Evolutionary conservation across 306 rosid genomes (phyloP), one percentile per base, ranked within the genome.

Genomic region (Dryas alaskensis): DNA sequence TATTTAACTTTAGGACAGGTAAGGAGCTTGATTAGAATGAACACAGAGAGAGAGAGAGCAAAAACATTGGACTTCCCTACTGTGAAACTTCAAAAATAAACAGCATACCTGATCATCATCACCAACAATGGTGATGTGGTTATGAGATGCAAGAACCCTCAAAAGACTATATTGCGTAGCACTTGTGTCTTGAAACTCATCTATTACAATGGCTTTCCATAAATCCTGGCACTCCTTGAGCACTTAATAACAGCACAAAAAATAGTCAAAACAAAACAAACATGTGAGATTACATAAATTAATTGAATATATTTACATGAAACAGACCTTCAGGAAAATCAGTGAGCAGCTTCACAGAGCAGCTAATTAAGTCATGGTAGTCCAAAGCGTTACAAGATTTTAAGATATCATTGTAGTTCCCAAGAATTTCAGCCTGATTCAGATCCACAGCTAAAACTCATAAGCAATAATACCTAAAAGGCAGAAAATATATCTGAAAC

Each of bases 171-270:
- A 93, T 76, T 93, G 98, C 97, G 87, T 93, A 85, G 94, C 76
- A 83, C 97, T 93, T 6, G 98, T 93, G 69, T 93, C 98, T 84
- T 93, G 98, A 87, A 93, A 93, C 90, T 93, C 98, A 74, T 93
- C 98, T 70, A 93, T 82, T 57, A 93, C 88, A 78, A 91, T 84
- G 74, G 97, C 96, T 85, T 85, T 91, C 96, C 97, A 91, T 12
- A 78, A 73, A 60, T 87, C 85, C 81, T 78, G 94, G 60, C 91
- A 85, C 76, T 91, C 97, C 85, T 79, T 86, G 87, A 85, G 84
- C 65, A 91, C 98, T 93, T 50, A 22, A 48, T 70, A 77, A 69
- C 5, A 50, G 49, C 54, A 60, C 72, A 74, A 81, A 14, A 47
- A 52, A 43, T 42, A 39, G 78, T 90, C 82, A 90, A 83, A 73